A percentile compares a stretch with the other conserved stretches of the same genome.
phyloP scores from a whole-genome alignment of 371 early-diverging fungal genomes.

The Mortierella sp. region DNA sequence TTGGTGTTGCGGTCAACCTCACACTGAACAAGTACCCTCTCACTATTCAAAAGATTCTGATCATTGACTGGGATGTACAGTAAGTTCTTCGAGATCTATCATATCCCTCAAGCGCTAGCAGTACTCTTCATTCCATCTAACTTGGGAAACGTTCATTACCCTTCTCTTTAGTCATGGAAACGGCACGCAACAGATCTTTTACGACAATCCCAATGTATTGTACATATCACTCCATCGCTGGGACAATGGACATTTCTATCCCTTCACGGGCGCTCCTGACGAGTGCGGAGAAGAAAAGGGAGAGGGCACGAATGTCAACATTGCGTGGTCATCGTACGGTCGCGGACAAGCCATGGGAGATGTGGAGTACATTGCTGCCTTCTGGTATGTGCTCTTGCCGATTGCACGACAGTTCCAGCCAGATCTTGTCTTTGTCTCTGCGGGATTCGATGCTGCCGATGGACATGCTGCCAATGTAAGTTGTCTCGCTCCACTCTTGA shows the following conservation, averaged over 20 bases:
- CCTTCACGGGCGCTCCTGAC: constrained; percentile 66
- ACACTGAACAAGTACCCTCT: constrained; percentile 61
- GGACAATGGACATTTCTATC: constrained; percentile 72
- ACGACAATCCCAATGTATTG: constrained; percentile 72
- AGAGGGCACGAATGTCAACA: constrained; percentile 68
- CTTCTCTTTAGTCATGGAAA: constrained; percentile 64
- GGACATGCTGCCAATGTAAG: constrained; percentile 72
- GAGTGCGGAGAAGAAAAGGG: constrained; percentile 67
- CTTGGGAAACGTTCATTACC: neutral
- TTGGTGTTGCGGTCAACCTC: constrained; percentile 69
- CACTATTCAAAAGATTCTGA: constrained; percentile 63
- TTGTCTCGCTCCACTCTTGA: constrained; percentile 2
- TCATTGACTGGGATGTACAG: constrained; percentile 80
- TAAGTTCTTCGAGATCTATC: constrained; percentile 57
- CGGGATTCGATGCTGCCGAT: constrained; percentile 77
- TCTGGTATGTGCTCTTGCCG: constrained; percentile 69
- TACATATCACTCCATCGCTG: constrained; percentile 75
- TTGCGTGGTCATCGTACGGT: constrained; percentile 67
- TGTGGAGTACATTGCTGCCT: constrained; percentile 72
- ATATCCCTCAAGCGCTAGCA: too few species aligned
- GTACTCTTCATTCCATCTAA: neutral
- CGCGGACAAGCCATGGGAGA: constrained; percentile 74
- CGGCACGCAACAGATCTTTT: constrained; percentile 75
- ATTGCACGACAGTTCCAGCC: constrained; percentile 70
- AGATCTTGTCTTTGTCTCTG: constrained; percentile 75